These are phyloP conservation scores for Talaromyces pinophilus DNA, from an alignment of 2,329 filamentous ascomycete species.

Conservation along the genomic window DNA sequence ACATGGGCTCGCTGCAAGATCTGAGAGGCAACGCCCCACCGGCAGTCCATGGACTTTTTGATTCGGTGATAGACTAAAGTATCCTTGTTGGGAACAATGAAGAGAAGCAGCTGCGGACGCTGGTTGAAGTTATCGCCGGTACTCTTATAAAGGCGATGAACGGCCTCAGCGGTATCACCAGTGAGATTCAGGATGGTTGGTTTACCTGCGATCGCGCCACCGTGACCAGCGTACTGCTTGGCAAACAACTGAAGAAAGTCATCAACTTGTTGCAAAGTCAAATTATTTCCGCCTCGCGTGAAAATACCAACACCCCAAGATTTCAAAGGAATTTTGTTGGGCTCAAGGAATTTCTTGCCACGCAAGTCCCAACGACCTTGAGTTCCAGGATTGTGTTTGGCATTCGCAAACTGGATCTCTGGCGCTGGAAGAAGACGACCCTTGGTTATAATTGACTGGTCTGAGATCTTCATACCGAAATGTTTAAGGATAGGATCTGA, in stretches of 20 bases:
- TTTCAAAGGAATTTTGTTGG: constrained; percentile 63
- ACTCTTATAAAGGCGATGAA: constrained; percentile 58
- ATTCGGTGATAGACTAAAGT: constrained; percentile 74
- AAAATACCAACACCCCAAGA: constrained; percentile 76
- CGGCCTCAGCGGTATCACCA: constrained; percentile 54
- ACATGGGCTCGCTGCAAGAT: constrained; percentile 74
- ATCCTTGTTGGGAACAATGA: constrained; percentile 73
- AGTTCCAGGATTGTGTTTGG: constrained; percentile 60
- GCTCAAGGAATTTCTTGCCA: constrained; percentile 71
- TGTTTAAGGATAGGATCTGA: constrained; percentile 68
- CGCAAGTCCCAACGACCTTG: constrained; percentile 85
- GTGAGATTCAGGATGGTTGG: constrained; percentile 49
- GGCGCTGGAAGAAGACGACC: constrained; percentile 73
- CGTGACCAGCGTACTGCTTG: constrained; percentile 61
- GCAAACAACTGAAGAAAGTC: constrained; percentile 63
- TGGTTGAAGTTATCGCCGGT: constrained; percentile 56
- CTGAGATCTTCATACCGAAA: constrained; percentile 72
- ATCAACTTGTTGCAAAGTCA: constrained; percentile 48
- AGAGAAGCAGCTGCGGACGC: constrained; percentile 74
- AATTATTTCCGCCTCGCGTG: constrained; percentile 54
- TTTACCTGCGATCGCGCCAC: constrained; percentile 54
- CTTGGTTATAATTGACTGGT: constrained; percentile 64
- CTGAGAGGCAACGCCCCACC: constrained; percentile 80
- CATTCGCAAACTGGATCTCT: constrained; percentile 65
- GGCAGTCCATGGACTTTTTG: constrained; percentile 86